Conservation (phyloP, 305 asterid genomes). For the Salvia sclarea region DNA sequence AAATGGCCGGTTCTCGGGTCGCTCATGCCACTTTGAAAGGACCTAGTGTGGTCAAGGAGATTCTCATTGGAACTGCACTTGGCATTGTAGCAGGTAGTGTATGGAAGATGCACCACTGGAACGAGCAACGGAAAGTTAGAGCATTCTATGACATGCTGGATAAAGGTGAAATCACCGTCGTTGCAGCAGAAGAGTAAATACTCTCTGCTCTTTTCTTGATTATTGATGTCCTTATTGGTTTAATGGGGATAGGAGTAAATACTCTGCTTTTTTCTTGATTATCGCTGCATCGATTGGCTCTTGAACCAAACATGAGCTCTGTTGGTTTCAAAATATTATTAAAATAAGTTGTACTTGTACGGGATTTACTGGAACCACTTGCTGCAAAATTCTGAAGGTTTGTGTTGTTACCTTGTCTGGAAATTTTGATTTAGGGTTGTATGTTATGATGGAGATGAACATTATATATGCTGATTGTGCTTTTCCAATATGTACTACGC, state of each 20-base stretch:
- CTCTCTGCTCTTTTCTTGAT: constrained; percentile 18
- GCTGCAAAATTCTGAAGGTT: constrained; percentile 18
- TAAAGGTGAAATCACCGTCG: constrained; percentile 59
- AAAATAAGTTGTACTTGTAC: constrained; percentile 32
- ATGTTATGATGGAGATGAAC: no score
- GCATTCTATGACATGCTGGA: constrained; percentile 66
- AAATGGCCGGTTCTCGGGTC: constrained; percentile 74
- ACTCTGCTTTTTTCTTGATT: constrained; percentile 10
- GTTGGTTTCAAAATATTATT: constrained; percentile 23
- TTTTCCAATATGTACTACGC: no score
- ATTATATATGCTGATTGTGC: no score
- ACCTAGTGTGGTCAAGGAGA: constrained; percentile 80
- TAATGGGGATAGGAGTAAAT: no score
- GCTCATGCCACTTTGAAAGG: constrained; percentile 78
- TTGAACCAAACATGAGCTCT: constrained; percentile 35
- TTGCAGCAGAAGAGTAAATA: constrained; percentile 52
- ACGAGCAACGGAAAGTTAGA: constrained; percentile 62
- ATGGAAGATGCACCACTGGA: constrained; percentile 94
- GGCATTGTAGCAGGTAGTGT: constrained; percentile 65
- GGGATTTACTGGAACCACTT: constrained; percentile 9
- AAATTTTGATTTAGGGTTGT: neutral
- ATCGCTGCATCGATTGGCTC: constrained; percentile 31
- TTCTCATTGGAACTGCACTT: constrained; percentile 51
- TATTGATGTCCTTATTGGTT: constrained; percentile 7
- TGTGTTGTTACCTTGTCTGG: neutral